These are phyloP conservation scores for Colletotrichum sp. DNA, from an alignment of 2,329 filamentous ascomycete genomes.

Conservation along the genomic window DNA sequence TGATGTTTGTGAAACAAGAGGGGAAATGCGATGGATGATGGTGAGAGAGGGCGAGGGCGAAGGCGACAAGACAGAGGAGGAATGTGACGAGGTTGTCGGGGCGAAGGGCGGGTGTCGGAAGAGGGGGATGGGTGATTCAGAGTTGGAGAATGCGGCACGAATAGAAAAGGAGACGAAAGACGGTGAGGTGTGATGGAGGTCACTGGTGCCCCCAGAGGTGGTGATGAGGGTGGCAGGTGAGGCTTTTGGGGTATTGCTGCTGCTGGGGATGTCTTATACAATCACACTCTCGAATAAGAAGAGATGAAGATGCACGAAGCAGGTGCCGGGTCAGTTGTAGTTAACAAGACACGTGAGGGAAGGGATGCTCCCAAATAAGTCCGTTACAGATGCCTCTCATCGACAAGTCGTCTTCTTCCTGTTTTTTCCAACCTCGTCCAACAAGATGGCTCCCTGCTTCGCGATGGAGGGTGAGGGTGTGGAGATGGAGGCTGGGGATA, in stretches of 20 bases:
- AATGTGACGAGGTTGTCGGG: background rate
- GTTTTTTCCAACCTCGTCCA: background rate
- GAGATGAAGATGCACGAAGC: background rate
- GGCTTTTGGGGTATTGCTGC: background rate
- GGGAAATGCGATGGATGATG: background rate
- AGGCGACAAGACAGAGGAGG: background rate
- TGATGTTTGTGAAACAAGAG: constrained; percentile 19
- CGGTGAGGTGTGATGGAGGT: background rate
- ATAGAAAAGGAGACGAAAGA: background rate
- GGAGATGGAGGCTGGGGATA: background rate
- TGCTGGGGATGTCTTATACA: constrained; percentile 6
- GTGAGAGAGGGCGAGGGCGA: background rate
- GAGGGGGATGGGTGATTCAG: background rate
- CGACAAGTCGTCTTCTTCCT: background rate
- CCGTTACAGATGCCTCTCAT: background rate
- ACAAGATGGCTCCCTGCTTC: background rate
- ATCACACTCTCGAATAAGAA: background rate
- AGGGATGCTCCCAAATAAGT: background rate
- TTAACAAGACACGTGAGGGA: background rate
- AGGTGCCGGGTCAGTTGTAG: background rate
- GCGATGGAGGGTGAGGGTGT: background rate
- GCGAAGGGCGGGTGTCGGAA: background rate
- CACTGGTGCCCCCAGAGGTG: background rate
- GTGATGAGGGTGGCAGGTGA: constrained; percentile 3
- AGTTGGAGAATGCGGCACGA: background rate